Evolutionary conservation across 1,284 basidiomycete species (phyloP), one percentile per base, ranked within the genome.

Genomic region (Gymnopus androsaceus): DNA sequence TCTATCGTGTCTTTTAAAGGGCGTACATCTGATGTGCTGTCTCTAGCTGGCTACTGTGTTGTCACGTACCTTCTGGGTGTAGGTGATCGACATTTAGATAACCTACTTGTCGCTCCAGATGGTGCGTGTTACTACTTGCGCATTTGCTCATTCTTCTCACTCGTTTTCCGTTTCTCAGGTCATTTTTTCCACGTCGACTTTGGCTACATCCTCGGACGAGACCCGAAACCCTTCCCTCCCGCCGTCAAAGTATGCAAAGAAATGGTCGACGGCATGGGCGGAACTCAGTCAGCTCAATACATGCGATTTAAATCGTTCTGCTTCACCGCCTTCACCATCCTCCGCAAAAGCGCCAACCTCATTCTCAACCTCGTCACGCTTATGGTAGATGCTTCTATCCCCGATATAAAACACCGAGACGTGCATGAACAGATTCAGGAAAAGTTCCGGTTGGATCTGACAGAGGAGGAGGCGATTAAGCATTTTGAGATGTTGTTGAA

Each of bases 261-360:
- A 69, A 99, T 99, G 97, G 94, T 99, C 1, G 97, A 99, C 67
- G 95, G 92, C 7, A 98, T 99, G 95, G 97, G 97, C 15, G 96
- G 97, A 34, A 84, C 91, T n/a, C 82, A 90, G 67, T 95, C 95
- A 3, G 80, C 88, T 15, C 94, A 97, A 69, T 97, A 99, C 70
- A 83, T 86, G 25, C 88, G 95, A 34, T 99, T 99, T 85, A 95
- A 96, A 73, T 90, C 87, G 61, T 88, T 97, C 62, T 97, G 94
- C 71, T 95, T 95, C 70, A 98, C 95, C 3, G 96, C 95, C 0
- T 99, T 98, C 72, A 93, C 90, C 55, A 94, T 92, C 65, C 81
- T 99, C 53, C 84, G 97, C 59, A 98, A 98, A 80, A 94, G 90
- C 68, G 92, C 96, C n/a, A 99, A 98, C 74, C 83, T 99, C 40